A percentile compares a stretch with the other conserved stretches of the same genome.
Evolutionary conservation across 495 filamentous ascomycete genomes (phyloP).

Genomic region (Umbilicaria muhlenbergii): DNA sequence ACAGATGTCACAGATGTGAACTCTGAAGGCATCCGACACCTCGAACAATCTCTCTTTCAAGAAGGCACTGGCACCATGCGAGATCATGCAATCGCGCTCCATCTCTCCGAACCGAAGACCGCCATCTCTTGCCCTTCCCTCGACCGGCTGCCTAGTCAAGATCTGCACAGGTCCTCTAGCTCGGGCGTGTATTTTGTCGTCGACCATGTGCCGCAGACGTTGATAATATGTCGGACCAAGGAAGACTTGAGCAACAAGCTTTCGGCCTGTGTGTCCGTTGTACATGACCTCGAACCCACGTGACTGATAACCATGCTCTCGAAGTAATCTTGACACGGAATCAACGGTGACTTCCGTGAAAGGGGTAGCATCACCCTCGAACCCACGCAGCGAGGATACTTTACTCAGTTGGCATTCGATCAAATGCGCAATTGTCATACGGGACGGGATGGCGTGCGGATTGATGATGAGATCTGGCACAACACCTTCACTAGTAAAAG

Average conservation of each 20-base stretch:
- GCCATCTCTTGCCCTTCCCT: slow-evolving; percentile 94
- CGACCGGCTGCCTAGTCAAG: slow-evolving; percentile 92
- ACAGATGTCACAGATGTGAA: slow-evolving; percentile 97
- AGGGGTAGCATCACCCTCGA: slow-evolving; percentile 92
- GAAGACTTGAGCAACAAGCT: slow-evolving; percentile 88
- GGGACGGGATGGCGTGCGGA: slow-evolving; percentile 96
- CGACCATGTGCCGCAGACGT: slow-evolving; percentile 96
- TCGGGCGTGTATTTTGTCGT: slow-evolving; percentile 98
- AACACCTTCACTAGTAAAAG: slow-evolving; percentile 83
- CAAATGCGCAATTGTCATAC: slow-evolving; percentile 99
- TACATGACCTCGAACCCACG: slow-evolving; percentile 98
- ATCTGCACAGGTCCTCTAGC: slow-evolving; percentile 94
- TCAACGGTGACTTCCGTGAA: slow-evolving; percentile 98
- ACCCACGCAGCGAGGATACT: slow-evolving; percentile 75
- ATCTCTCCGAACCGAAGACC: slow-evolving; percentile 99
- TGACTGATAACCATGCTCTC: slow-evolving; percentile 84
- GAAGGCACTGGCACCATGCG: slow-evolving; percentile 91
- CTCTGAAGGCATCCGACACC: slow-evolving; percentile 93
- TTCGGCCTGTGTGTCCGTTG: slow-evolving; percentile 89
- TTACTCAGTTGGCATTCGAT: slow-evolving; percentile 97
- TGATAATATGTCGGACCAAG: slow-evolving; percentile 98
- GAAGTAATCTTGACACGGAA: slow-evolving; percentile 77
- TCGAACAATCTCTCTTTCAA: slow-evolving; percentile 95
- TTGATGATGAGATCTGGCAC: slow-evolving; percentile 97
- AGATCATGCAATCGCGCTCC: slow-evolving; percentile 99